Evolutionary conservation across 1,139 yeast species (phyloP), one percentile per base, ranked within the genome.

Genomic region (Geotrichum aggregatum): DNA sequence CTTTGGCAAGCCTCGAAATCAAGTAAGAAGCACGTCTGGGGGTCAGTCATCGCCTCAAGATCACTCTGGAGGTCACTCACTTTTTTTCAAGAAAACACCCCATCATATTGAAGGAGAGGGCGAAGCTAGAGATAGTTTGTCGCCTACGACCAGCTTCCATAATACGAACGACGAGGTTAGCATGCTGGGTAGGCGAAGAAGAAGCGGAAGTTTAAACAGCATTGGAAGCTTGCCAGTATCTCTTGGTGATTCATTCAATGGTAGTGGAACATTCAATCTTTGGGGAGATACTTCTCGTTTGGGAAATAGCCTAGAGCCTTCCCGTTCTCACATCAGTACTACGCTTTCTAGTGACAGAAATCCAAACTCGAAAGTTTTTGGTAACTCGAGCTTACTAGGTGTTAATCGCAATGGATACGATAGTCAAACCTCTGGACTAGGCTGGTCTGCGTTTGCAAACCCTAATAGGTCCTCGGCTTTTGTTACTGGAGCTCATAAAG

Each of bases 131-230:
- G 47, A 43, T 13, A 26, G 13, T 11, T 19, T 42, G 18, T 44
- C 44, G 13, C 45, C 47, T 21, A 31, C 54, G 18, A 26, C 33
- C 11, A 21, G 42, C 6, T 47, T 44, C 13, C 13, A 41, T 4
- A 39, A 50, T 30, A 24, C 8, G 8, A 24, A 33, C 22, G 42
- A 40, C 21, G 54, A 47, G n/a, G 47, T 21, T 8, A 47, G 41
- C 19, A 22, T 36, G 8, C 24, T 51, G 16, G 47, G 48, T n/a
- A 11, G 26, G 14, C 26, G 52, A 34, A 42, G 46, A n/a, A 30
- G 54, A 38, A 53, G 56, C 44, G 48, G 52, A 30, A 50, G 56
- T 34, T 34, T 52, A 22, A 48, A 52, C 40, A 52, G 55, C 44
- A 43, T 47, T 22, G 52, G 46, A 35, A 50, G 54, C 24, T 39